Conservation (phyloP, 352 stramenopile species). For the Thraustochytrium striatum region DNA sequence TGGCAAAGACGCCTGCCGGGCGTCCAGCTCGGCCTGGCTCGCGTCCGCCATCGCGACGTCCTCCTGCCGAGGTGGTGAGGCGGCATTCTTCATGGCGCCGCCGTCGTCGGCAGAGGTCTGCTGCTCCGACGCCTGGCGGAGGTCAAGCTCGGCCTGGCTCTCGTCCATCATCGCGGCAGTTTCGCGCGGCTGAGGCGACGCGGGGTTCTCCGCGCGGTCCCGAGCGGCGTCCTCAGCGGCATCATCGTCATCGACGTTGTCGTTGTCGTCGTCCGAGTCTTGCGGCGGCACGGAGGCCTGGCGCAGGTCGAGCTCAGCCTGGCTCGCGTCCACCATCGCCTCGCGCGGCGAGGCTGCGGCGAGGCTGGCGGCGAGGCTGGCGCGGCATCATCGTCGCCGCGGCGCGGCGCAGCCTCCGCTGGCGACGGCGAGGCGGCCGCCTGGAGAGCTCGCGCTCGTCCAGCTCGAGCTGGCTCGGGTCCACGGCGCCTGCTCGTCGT, state of each 20-base stretch:
- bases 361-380: not conserved
- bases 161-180: not conserved
- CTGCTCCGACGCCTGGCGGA: not conserved
- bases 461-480: not conserved
- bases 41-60: no score
- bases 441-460: not conserved
- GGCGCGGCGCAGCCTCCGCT: not conserved
- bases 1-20: no score
- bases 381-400: not conserved
- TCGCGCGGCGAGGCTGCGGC: not conserved
- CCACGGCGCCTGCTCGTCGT: no score
- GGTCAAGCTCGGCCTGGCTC: not conserved
- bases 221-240: not conserved
- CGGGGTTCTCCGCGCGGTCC: not conserved
- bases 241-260: not conserved
- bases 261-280: slow-evolving; percentile 23
- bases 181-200: not conserved
- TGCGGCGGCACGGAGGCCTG: not conserved
- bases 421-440: no score
- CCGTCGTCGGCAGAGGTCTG: not conserved
- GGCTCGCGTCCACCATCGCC: not conserved
- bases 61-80: not conserved
- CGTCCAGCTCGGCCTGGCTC: no score
- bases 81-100: not conserved
- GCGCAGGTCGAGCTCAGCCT: not conserved